These are phyloP conservation scores for Magnusiomyces paraingens DNA, from an alignment of 1,139 yeast genomes.

Conservation along the genomic window DNA sequence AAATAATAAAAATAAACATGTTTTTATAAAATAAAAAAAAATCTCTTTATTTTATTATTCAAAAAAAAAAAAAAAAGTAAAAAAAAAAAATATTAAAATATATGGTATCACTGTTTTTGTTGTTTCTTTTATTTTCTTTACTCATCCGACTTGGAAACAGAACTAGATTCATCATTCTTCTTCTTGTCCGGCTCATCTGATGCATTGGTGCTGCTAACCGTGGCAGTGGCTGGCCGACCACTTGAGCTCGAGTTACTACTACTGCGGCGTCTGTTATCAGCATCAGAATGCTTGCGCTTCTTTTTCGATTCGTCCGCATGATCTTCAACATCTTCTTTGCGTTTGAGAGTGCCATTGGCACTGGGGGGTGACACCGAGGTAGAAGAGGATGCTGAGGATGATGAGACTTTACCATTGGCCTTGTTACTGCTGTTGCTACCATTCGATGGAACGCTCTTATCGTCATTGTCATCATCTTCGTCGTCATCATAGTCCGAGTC, in stretches of 20 bases:
- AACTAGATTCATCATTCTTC: background rate
- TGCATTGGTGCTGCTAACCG: background rate
- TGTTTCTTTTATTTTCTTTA: background rate
- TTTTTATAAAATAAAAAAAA: background rate
- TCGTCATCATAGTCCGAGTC: constrained; percentile 82
- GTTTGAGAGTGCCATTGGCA: too few species aligned
- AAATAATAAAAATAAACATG: background rate
- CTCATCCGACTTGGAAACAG: background rate
- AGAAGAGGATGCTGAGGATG: background rate
- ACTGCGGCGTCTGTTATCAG: background rate
- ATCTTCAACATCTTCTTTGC: background rate
- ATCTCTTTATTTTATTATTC: background rate
- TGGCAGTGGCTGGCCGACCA: too few species aligned
- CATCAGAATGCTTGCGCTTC: background rate
- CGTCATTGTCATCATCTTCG: constrained; percentile 26
- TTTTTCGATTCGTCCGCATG: background rate
- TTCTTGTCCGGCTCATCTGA: background rate
- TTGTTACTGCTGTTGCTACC: constrained; percentile 3
- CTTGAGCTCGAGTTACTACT: too few species aligned
- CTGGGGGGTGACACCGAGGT: background rate
- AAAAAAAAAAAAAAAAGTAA: background rate
- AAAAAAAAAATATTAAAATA: background rate
- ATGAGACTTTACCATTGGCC: background rate
- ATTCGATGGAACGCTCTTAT: background rate
- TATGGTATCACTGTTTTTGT: background rate